Percentiles rank a stretch among this genome's conserved stretches.
phyloP scores from a whole-genome alignment of 805 yeast genomes.

The Priceomyces fermenticarens region DNA sequence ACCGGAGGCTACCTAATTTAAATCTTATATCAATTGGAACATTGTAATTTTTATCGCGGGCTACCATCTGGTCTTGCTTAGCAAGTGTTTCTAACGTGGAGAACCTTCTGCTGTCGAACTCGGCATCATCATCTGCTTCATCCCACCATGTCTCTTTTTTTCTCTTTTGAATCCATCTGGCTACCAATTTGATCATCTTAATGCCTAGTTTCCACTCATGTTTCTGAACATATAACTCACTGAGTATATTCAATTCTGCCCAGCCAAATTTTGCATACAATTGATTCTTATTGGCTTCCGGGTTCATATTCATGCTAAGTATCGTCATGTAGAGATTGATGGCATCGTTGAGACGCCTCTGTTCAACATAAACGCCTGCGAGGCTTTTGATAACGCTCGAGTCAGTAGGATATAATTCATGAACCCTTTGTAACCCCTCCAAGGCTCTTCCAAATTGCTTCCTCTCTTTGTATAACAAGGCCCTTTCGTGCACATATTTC shows the following conservation, averaged over 20 bases:
- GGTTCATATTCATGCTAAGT: conserved; percentile 55
- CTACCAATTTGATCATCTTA: conserved; percentile 60
- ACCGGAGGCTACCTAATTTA: conserved; percentile 72
- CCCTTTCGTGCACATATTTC: conserved; percentile 60
- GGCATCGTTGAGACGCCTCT: conserved; percentile 68
- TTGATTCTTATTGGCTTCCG: conserved; percentile 14
- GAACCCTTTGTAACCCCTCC: conserved; percentile 65
- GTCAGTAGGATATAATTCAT: conserved; percentile 54
- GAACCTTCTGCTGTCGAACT: conserved; percentile 72
- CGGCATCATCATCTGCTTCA: conserved; percentile 64
- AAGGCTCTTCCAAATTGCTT: conserved; percentile 70
- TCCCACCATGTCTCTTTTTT: conserved; percentile 66
- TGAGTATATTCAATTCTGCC: conserved; percentile 82
- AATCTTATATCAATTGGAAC: conserved; percentile 87
- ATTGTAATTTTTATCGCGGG: conserved; percentile 27
- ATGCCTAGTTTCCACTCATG: conserved; percentile 65
- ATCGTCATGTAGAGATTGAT: conserved; percentile 65
- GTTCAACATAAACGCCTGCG: conserved; percentile 51
- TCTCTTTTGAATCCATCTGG: conserved; percentile 81
- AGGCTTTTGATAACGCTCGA: conserved; percentile 56
- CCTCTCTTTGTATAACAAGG: conserved; percentile 62
- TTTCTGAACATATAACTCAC: conserved; percentile 73
- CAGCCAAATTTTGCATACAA: conserved; percentile 64
- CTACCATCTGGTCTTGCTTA: conserved; percentile 10
- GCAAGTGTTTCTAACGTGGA: conserved; percentile 25